phyloP scores from a whole-genome alignment of 2,329 filamentous ascomycete genomes.

The Scopulariopsis brevicaulis region DNA sequence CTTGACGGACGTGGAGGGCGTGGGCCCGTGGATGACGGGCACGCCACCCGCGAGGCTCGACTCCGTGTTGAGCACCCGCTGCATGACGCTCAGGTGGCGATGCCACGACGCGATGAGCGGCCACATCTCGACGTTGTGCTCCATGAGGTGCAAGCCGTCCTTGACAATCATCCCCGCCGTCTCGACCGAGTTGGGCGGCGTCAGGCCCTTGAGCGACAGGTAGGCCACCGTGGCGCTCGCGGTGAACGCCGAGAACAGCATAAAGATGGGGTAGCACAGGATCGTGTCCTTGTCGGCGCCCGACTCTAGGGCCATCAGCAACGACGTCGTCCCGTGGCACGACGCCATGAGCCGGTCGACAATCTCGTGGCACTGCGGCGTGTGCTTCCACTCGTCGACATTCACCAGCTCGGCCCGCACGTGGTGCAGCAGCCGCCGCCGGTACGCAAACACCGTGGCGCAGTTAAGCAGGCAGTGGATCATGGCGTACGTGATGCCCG shows the following conservation, averaged over 20 bases:
- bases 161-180: slow-evolving; percentile 44
- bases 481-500: slow-evolving; percentile 51
- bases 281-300: slow-evolving; percentile 45
- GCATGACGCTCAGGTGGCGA: slow-evolving; percentile 49
- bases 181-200: slow-evolving; percentile 43
- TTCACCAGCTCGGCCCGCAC: slow-evolving; percentile 41
- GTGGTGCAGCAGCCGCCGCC: slow-evolving; percentile 45
- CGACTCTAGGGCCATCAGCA: slow-evolving; percentile 42
- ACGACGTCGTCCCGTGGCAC: slow-evolving; percentile 45
- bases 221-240: slow-evolving; percentile 50
- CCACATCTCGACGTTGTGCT: slow-evolving; percentile 48
- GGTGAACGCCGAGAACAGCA: slow-evolving; percentile 52
- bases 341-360: slow-evolving; percentile 46
- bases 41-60: slow-evolving; percentile 21
- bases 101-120: slow-evolving; percentile 48
- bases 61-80: slow-evolving; percentile 45
- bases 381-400: slow-evolving; percentile 40
- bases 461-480: slow-evolving; percentile 50
- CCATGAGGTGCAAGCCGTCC: slow-evolving; percentile 47
- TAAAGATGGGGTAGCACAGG: slow-evolving; percentile 52
- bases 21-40: slow-evolving; percentile 11
- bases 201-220: slow-evolving; percentile 49
- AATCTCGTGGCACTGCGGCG: slow-evolving; percentile 36
- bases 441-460: slow-evolving; percentile 49
- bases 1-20: slow-evolving; percentile 27